Conservation (phyloP, 345 rosid species). For the Rhodamnia rubescens region DNA sequence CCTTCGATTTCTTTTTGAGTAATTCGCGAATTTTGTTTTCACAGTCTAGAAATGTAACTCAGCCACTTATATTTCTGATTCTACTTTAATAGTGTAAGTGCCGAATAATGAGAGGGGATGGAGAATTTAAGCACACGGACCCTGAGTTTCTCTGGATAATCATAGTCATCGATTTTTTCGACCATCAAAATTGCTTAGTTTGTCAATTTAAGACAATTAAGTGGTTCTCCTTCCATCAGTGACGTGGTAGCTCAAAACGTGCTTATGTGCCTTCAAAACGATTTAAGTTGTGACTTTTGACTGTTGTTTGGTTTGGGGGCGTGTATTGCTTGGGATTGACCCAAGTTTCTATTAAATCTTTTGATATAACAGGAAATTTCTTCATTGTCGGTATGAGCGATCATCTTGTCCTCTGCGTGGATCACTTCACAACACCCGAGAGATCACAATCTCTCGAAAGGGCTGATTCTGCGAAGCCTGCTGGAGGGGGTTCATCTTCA, state of each 20-base stretch:
- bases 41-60: neutral
- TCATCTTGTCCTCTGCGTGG: conserved; percentile 62
- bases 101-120: neutral
- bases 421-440: conserved; percentile 43
- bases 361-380: neutral
- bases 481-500: conserved; percentile 24
- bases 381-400: conserved; percentile 44
- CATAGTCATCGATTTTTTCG: neutral
- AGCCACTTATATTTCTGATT: neutral
- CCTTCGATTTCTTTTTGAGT: neutral
- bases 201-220: neutral
- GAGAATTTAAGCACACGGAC: neutral
- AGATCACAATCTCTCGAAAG: conserved; percentile 15
- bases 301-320: neutral
- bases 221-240: neutral
- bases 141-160: neutral
- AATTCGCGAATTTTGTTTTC: neutral
- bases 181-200: neutral
- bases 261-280: neutral
- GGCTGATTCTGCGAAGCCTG: conserved; percentile 13
- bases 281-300: neutral
- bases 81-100: neutral
- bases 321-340: neutral
- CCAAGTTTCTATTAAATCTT: neutral
- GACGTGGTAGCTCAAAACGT: neutral